Evolutionary conservation across 2,329 filamentous ascomycete species (phyloP).

Genomic region (Scedosporium apiospermum): DNA sequence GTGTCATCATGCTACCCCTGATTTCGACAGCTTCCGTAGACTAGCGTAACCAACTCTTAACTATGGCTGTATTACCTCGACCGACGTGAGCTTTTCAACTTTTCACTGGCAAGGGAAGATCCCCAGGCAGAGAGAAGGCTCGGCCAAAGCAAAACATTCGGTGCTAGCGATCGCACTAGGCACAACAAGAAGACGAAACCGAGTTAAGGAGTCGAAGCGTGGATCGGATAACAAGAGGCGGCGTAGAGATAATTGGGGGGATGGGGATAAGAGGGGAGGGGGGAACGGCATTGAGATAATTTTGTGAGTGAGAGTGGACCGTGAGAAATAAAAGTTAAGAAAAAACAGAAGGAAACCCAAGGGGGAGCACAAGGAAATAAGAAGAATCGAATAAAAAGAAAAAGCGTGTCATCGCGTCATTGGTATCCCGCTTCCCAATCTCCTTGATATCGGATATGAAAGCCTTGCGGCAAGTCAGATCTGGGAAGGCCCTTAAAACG

Average conservation of each 20-base stretch:
- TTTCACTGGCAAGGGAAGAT: no score
- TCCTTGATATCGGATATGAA: conserved; percentile 17
- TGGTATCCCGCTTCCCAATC: conserved; percentile 6
- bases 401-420: conserved; percentile 5
- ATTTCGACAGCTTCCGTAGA: no score
- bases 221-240: neutral
- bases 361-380: conserved; percentile 4
- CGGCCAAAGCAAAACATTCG: no score
- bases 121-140: no score
- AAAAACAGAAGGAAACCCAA: neutral
- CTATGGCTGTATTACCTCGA: no score
- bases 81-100: no score
- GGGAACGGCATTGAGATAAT: neutral
- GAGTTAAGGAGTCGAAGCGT: no score
- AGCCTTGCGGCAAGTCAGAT: conserved; percentile 57
- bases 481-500: conserved; percentile 39
- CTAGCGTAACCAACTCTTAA: no score
- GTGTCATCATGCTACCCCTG: no score
- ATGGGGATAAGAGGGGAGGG: neutral
- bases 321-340: conserved; percentile 1
- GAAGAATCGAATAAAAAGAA: conserved; percentile 6
- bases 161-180: no score
- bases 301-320: conserved; percentile 4
- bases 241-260: neutral
- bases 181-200: no score